These are phyloP conservation scores for Fusarium beomiforme DNA, from an alignment of 2,329 filamentous ascomycete genomes.

Conservation along the genomic window DNA sequence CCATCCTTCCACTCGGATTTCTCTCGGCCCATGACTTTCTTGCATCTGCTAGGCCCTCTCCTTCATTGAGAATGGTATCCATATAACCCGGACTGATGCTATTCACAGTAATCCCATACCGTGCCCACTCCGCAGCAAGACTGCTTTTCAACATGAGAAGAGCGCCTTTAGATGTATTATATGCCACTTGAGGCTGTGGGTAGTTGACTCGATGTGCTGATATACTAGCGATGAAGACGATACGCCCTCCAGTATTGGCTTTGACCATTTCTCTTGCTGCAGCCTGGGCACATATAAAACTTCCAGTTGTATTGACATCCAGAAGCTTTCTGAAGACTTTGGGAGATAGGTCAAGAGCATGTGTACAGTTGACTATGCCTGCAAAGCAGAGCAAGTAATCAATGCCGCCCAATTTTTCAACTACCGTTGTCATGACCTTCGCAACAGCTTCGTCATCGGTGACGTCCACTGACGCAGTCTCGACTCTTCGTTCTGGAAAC, in stretches of 20 bases:
- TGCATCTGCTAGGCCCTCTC: constrained; percentile 54
- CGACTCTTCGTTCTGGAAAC: not conserved
- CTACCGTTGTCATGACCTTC: not conserved
- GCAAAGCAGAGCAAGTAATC: constrained; percentile 17
- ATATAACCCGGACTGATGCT: constrained; percentile 78
- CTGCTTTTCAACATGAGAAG: constrained; percentile 69
- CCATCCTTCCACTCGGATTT: constrained; percentile 73
- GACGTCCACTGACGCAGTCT: not conserved
- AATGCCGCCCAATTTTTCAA: not conserved
- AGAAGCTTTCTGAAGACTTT: constrained; percentile 70
- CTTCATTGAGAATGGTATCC: constrained; percentile 78
- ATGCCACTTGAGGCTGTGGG: constrained; percentile 76
- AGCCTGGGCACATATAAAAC: constrained; percentile 76
- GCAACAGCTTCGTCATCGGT: constrained; percentile 4
- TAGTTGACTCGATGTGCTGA: constrained; percentile 76
- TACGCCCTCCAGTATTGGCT: constrained; percentile 64
- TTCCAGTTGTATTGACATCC: constrained; percentile 77
- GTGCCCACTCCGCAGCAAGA: constrained; percentile 69
- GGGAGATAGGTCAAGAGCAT: constrained; percentile 67
- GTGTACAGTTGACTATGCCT: constrained; percentile 69
- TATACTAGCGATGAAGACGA: constrained; percentile 74
- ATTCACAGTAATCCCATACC: constrained; percentile 76
- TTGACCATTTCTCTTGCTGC: constrained; percentile 63
- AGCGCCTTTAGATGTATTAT: constrained; percentile 78
- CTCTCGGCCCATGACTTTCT: constrained; percentile 66